Percentiles rank a stretch among this genome's conserved stretches.
phyloP scores from a whole-genome alignment of 176 grass and related monocot genomes.

The Eragrostis curvula region DNA sequence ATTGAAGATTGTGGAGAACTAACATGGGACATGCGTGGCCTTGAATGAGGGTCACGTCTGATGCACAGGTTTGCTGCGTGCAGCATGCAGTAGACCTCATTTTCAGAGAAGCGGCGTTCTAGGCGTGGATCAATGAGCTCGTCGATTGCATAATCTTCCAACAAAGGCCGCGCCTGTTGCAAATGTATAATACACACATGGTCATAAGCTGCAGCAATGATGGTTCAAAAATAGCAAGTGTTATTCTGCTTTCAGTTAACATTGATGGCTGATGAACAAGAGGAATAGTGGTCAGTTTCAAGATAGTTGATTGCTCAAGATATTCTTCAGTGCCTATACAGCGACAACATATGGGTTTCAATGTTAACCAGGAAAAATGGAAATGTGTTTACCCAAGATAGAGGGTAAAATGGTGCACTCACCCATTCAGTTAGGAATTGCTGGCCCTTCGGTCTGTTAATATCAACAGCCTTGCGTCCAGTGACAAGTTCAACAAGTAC shows the following conservation, averaged over 20 bases:
- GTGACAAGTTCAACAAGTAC: conserved; percentile 92
- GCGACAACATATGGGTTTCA: background rate
- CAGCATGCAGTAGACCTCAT: conserved; percentile 88
- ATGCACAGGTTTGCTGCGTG: conserved; percentile 91
- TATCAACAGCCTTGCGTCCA: conserved; percentile 93
- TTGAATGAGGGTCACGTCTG: conserved; percentile 66
- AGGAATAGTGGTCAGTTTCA: background rate
- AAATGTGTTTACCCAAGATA: background rate
- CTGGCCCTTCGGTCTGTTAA: conserved; percentile 92
- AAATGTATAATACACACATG: background rate
- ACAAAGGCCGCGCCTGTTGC: conserved; percentile 74
- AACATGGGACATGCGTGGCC: conserved; percentile 88
- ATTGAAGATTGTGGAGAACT: background rate
- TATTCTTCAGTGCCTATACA: background rate
- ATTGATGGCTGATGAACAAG: background rate
- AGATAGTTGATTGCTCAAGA: background rate
- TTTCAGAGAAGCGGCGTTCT: conserved; percentile 49
- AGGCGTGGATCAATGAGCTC: conserved; percentile 77
- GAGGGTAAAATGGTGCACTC: background rate
- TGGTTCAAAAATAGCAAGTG: background rate
- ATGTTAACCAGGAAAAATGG: background rate
- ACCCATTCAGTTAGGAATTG: conserved; percentile 99
- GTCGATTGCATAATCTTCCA: conserved; percentile 62
- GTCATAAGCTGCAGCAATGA: background rate
- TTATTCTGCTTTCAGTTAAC: background rate